Evolutionary conservation across 2,329 filamentous ascomycete genomes (phyloP).

Genomic region (Aquanectria penicillioides): DNA sequence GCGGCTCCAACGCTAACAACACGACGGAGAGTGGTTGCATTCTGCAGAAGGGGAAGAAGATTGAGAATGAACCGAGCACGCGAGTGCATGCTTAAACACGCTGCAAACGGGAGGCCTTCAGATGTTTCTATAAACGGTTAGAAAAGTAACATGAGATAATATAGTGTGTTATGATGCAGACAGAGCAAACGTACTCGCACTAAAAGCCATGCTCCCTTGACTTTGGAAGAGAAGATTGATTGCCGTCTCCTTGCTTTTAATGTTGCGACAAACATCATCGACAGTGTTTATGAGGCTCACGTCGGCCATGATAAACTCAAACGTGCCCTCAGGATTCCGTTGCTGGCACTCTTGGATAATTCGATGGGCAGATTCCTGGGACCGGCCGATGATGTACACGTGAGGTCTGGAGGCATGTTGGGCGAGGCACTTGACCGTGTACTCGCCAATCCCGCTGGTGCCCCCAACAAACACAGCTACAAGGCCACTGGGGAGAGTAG

Average conservation of each 20-base stretch:
- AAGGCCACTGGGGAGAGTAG: background rate
- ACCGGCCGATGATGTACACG: background rate
- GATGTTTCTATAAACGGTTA: background rate
- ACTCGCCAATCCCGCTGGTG: background rate
- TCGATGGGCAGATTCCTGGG: background rate
- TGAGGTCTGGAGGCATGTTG: background rate
- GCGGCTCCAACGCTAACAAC: background rate
- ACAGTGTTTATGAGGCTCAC: background rate
- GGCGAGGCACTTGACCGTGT: background rate
- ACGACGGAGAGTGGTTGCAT: background rate
- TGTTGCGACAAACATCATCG: background rate
- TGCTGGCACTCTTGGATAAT: background rate
- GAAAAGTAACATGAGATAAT: no score
- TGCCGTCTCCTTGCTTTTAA: background rate
- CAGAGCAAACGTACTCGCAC: background rate
- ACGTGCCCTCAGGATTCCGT: background rate
- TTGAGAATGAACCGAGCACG: background rate
- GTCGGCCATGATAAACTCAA: background rate
- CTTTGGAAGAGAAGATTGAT: background rate
- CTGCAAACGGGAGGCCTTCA: background rate
- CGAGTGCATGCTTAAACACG: background rate
- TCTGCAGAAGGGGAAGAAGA: background rate
- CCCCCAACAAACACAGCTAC: conserved; percentile 3
- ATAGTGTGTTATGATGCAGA: background rate
- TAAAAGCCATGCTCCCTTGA: conserved; percentile 3